Evolutionary conservation across 2,329 filamentous ascomycete genomes (phyloP).

Genomic region (Phialophora verrucosa): DNA sequence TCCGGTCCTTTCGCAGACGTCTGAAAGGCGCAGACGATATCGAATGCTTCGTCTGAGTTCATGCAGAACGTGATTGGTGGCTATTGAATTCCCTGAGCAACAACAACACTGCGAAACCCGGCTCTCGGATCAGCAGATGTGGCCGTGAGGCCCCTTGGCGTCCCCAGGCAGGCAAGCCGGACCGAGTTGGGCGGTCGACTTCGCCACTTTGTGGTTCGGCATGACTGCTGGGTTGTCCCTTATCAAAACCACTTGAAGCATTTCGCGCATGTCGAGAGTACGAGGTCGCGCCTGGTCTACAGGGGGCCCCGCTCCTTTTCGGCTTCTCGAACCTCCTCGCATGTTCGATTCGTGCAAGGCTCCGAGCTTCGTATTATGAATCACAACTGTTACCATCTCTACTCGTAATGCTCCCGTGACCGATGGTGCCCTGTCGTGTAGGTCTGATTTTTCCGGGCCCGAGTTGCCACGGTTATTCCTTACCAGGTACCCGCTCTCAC

Average conservation of each 20-base stretch:
- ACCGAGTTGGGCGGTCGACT: background rate
- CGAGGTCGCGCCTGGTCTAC: background rate
- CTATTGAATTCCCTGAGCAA: background rate
- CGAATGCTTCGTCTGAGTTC: background rate
- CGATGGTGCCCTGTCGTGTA: background rate
- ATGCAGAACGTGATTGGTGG: background rate
- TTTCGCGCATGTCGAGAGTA: conserved; percentile 10
- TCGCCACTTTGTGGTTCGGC: conserved; percentile 6
- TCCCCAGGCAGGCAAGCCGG: background rate
- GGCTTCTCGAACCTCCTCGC: background rate
- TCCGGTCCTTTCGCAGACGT: background rate
- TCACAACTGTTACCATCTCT: background rate
- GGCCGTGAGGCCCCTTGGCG: too few relatives aligned
- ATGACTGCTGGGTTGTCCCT: conserved; percentile 3
- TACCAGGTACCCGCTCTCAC: background rate
- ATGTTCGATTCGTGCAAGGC: conserved; percentile 6
- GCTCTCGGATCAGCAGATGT: background rate
- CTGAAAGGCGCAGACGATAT: background rate
- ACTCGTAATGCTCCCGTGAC: background rate
- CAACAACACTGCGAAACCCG: too few relatives aligned
- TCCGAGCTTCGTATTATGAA: conserved; percentile 12
- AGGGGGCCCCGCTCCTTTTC: conserved; percentile 8
- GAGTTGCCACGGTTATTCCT: background rate
- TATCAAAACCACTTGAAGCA: background rate
- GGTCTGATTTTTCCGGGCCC: background rate